Evolutionary conservation across 2,329 filamentous ascomycete species (phyloP).

Genomic region (Metarhizium anisopliae): DNA sequence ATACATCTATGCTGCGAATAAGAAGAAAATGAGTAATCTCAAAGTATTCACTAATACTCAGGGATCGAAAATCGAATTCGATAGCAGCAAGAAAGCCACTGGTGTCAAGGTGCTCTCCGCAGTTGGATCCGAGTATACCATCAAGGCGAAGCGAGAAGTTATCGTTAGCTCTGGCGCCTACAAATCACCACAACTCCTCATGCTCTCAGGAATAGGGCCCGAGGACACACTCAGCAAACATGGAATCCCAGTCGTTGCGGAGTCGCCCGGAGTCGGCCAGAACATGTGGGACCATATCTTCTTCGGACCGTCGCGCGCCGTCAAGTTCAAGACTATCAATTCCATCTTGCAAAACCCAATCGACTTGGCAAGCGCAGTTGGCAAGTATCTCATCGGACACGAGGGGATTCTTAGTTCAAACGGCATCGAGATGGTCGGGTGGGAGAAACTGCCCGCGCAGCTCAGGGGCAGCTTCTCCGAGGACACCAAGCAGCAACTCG

Average conservation of each 20-base stretch:
- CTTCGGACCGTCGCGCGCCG: slow-evolving; percentile 5
- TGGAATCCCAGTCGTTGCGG: slow-evolving; percentile 3
- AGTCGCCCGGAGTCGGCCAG: slow-evolving; percentile 4
- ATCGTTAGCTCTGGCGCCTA: slow-evolving; percentile 4
- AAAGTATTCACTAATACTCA: slow-evolving; percentile 31
- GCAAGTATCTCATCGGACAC: neutral
- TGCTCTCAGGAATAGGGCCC: slow-evolving; percentile 9
- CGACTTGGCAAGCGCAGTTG: neutral
- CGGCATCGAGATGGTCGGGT: slow-evolving; percentile 10
- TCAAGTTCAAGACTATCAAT: slow-evolving; percentile 5
- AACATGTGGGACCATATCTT: slow-evolving; percentile 8
- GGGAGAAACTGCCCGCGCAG: slow-evolving; percentile 21
- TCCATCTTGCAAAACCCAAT: neutral
- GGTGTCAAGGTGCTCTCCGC: slow-evolving; percentile 23
- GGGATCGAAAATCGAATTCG: slow-evolving; percentile 36
- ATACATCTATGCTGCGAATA: slow-evolving; percentile 17
- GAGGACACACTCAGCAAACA: neutral
- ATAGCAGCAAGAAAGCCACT: slow-evolving; percentile 26
- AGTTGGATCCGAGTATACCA: neutral
- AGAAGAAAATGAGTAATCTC: slow-evolving; percentile 18
- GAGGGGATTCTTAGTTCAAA: slow-evolving; percentile 4
- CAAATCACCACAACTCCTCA: slow-evolving; percentile 8
- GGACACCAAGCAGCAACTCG: slow-evolving; percentile 12
- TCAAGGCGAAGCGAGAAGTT: slow-evolving; percentile 3
- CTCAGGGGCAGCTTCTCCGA: slow-evolving; percentile 9